These are phyloP conservation scores for Ophiocordyceps camponoti-leonardi DNA, from an alignment of 2,329 filamentous ascomycete genomes.

Conservation along the genomic window DNA sequence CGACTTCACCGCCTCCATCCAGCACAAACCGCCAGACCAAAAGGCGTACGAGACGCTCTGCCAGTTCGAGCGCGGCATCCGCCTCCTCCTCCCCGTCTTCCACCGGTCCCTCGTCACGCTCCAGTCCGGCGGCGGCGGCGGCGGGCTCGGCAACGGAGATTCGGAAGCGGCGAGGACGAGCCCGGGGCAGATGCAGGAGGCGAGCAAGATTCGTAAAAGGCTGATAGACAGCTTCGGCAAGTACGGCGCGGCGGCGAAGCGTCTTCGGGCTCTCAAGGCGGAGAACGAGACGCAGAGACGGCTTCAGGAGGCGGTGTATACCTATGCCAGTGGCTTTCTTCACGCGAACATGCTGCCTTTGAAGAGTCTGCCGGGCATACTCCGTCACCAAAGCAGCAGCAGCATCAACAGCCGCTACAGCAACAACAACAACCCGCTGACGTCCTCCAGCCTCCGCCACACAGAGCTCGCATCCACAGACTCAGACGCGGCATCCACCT, in stretches of 20 bases:
- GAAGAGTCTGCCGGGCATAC: slow-evolving; percentile 52
- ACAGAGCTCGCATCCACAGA: slow-evolving; percentile 30
- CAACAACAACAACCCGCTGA: too few relatives aligned
- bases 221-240: slow-evolving; percentile 80
- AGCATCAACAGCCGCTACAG: too few relatives aligned
- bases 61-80: slow-evolving; percentile 79
- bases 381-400: slow-evolving; percentile 17
- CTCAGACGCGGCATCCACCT: slow-evolving; percentile 16
- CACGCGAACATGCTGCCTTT: slow-evolving; percentile 84
- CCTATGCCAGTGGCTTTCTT: slow-evolving; percentile 66
- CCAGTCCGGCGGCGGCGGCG: slow-evolving; percentile 34
- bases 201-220: slow-evolving; percentile 75
- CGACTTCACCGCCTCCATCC: slow-evolving; percentile 59
- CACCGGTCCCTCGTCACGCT: slow-evolving; percentile 58
- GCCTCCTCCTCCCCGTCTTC: slow-evolving; percentile 65
- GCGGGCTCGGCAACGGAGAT: too few relatives aligned
- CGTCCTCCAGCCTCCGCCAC: slow-evolving; percentile 23
- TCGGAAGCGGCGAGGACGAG: slow-evolving; percentile 23
- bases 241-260: slow-evolving; percentile 66
- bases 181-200: slow-evolving; percentile 61
- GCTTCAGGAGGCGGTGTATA: slow-evolving; percentile 68
- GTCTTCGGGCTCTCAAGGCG: slow-evolving; percentile 64
- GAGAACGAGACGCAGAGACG: slow-evolving; percentile 53
- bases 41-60: slow-evolving; percentile 67
- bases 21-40: slow-evolving; percentile 54